Evolutionary conservation across 805 yeast species (phyloP).

Genomic region (Scheffersomyces ergatensis): DNA sequence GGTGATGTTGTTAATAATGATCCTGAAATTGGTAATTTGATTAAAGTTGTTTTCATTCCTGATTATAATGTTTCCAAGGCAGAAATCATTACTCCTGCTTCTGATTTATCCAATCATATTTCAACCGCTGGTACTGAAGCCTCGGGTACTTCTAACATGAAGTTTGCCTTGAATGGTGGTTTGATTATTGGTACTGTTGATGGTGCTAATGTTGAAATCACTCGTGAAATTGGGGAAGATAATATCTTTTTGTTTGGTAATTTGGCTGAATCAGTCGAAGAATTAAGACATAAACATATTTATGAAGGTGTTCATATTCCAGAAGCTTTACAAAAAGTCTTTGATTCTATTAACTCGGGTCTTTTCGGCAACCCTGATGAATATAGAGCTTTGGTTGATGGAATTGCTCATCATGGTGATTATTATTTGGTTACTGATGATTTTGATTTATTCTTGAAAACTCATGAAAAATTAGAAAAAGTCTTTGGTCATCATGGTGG

Average conservation of each 20-base stretch:
- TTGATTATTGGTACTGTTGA: conserved; percentile 93
- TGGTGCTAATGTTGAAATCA: conserved; percentile 94
- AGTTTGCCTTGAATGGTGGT: conserved; percentile 92
- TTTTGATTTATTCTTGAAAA: conserved; percentile 80
- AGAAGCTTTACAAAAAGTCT: conserved; percentile 58
- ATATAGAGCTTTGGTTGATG: conserved; percentile 64
- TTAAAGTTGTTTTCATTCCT: conserved; percentile 85
- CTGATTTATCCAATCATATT: conserved; percentile 89
- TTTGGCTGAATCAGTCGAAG: conserved; percentile 86
- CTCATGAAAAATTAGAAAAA: conserved; percentile 73
- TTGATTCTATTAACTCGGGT: conserved; percentile 64
- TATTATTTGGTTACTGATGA: conserved; percentile 86
- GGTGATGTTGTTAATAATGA: conserved; percentile 80
- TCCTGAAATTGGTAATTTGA: conserved; percentile 65
- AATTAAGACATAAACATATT: conserved; percentile 71
- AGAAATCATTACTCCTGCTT: conserved; percentile 84
- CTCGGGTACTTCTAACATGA: conserved; percentile 94
- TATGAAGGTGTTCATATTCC: conserved; percentile 61
- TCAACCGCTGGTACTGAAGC: conserved; percentile 98
- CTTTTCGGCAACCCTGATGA: conserved; percentile 69
- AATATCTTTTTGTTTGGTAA: conserved; percentile 91
- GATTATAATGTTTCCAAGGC: conserved; percentile 95
- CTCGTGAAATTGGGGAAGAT: conserved; percentile 91
- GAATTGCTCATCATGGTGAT: conserved; percentile 74
- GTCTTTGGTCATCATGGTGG: conserved; percentile 54